These are phyloP conservation scores for Exophiala spinifera DNA, from an alignment of 2,329 filamentous ascomycete species.

Conservation along the genomic window DNA sequence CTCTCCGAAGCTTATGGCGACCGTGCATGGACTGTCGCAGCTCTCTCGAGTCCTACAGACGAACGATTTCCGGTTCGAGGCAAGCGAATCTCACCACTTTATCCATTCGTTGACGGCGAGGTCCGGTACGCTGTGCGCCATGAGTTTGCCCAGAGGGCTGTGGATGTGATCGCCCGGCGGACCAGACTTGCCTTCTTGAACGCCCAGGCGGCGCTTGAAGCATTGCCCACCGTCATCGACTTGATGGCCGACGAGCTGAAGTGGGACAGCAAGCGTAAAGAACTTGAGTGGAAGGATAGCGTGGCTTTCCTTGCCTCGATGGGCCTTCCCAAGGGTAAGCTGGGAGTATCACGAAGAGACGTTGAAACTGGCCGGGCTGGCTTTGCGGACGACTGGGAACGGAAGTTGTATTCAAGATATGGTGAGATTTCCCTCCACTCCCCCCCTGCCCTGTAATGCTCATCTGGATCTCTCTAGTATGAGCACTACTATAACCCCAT, in stretches of 20 bases:
- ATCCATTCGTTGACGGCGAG: conserved; percentile 90
- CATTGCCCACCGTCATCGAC: conserved; percentile 80
- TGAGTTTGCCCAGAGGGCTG: conserved; percentile 88
- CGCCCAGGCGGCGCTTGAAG: conserved; percentile 83
- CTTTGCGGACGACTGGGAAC: conserved; percentile 41
- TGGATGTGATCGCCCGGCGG: conserved; percentile 80
- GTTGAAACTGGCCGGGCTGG: conserved; percentile 56
- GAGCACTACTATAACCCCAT: too few species aligned
- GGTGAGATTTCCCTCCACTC: conserved; percentile 37
- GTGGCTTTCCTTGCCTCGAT: conserved; percentile 59
- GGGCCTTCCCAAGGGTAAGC: conserved; percentile 58
- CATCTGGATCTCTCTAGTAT: too few species aligned
- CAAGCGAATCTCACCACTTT: conserved; percentile 72
- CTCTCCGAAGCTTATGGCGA: conserved; percentile 86
- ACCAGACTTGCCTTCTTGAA: conserved; percentile 88
- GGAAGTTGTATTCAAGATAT: conserved; percentile 41
- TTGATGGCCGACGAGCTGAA: conserved; percentile 81
- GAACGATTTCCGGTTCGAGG: conserved; percentile 79
- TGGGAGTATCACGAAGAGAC: conserved; percentile 54
- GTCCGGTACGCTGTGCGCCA: conserved; percentile 81
- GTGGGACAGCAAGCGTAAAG: conserved; percentile 71
- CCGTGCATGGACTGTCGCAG: conserved; percentile 84
- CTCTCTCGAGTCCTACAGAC: conserved; percentile 72
- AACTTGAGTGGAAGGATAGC: conserved; percentile 75
- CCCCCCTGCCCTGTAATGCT: too few species aligned